Conservation (phyloP, 768 basidiomycete genomes). For the Mycena alexandri region DNA sequence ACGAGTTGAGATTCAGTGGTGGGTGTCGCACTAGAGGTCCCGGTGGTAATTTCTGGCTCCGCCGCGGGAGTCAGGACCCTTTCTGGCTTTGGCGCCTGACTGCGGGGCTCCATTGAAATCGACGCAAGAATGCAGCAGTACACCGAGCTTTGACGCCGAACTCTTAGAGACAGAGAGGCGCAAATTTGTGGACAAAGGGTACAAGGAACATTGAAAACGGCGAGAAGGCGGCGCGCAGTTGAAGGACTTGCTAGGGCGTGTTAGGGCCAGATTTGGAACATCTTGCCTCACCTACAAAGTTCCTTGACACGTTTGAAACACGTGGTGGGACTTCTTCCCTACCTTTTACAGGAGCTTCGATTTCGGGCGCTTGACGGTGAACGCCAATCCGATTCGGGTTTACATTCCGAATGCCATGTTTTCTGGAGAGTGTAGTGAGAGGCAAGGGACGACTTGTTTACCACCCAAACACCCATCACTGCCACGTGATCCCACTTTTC, state of each 20-base stretch:
- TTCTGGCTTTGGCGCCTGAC: background rate
- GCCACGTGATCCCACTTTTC: too few relatives aligned
- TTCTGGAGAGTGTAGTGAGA: background rate
- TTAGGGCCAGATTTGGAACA: constrained; percentile 31
- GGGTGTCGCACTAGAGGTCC: constrained; percentile 5
- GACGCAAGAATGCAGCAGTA: background rate
- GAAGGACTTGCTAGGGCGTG: constrained; percentile 21
- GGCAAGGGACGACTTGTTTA: background rate
- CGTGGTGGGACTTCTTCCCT: constrained; percentile 17
- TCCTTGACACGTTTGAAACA: constrained; percentile 26
- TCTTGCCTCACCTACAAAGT: constrained; percentile 23
- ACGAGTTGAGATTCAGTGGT: constrained; percentile 26
- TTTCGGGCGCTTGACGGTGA: constrained; percentile 12
- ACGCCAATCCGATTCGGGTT: constrained; percentile 17
- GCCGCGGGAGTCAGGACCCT: constrained; percentile 7
- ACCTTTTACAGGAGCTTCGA: constrained; percentile 27
- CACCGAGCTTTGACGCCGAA: background rate
- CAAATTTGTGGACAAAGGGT: constrained; percentile 10
- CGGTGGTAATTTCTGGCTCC: constrained; percentile 28
- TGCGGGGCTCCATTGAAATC: constrained; percentile 15
- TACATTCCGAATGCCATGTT: background rate
- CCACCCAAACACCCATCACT: background rate
- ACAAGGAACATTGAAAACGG: constrained; percentile 30
- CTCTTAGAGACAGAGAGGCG: background rate
- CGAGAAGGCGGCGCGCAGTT: constrained; percentile 30